Base-by-base conservation (phyloP, 352 stramenopile genomes). In the Phytopythium montanum region DNA sequence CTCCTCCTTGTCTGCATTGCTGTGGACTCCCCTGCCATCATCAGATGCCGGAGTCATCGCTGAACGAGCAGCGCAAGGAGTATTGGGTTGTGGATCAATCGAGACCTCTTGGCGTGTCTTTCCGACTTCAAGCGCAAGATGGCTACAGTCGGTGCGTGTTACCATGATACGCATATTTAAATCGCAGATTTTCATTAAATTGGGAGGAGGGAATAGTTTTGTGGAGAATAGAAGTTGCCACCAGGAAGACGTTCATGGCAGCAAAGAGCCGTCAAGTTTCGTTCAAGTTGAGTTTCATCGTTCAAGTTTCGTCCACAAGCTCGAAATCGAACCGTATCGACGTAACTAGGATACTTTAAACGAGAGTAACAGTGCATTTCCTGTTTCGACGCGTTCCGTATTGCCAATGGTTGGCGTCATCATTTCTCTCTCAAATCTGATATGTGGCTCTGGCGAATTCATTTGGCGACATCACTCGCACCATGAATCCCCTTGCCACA, bases 401-500 rank as follows among this genome's bases (percentile, higher is more conserved):
- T 10, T 49, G 9, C 16, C 14, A 28, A 7, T 3, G 7, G 18
- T 29, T 49, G 42, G n/a, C 42, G 21, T 49, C 42, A 49, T 49
- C 42, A 49, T 29, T n/a, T 29, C 42, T 49, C 42, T 49, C 21
- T 49, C 42, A 18, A 49, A 49, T 49, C 42, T 49, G 42, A 49
- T 49, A 49, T 49, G 21, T 23, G 25, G 36, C 14, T 42, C n/a
- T 42, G n/a, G 36, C 36, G 36, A 21, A 4, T 42, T 42, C n/a
- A n/a, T n/a, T n/a, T n/a, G n/a, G n/a, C n/a, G n/a, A n/a, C n/a
- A n/a, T n/a, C n/a, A n/a, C n/a, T n/a, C n/a, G n/a, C 18, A 16
- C 4, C 34, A 39, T 39, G 34, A 39, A n/a, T 18, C 2, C 19
- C 23, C 3, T 2, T 5, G 39, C 0, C 39, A 7, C 25, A n/a